Percentiles rank a stretch among this genome's conserved stretches.
phyloP scores from a whole-genome alignment of 441 rosid genomes.

The Melianthus villosus region DNA sequence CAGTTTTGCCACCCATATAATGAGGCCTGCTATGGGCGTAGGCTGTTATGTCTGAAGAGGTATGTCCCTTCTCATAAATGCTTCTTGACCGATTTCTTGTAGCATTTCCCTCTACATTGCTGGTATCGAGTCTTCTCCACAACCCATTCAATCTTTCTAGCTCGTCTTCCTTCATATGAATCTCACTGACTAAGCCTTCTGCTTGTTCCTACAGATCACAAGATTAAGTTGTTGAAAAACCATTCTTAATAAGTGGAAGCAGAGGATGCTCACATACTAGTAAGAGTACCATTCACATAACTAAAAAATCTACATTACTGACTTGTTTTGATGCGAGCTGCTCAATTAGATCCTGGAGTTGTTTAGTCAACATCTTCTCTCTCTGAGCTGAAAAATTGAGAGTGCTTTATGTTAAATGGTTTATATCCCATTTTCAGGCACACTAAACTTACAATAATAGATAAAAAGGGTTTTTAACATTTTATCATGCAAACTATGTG shows the following conservation, averaged over 20 bases:
- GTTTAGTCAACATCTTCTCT: slow-evolving; percentile 78
- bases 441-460: too few relatives aligned
- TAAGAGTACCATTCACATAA: not conserved
- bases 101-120: slow-evolving; percentile 29
- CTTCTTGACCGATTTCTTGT: slow-evolving; percentile 66
- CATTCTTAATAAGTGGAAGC: too few relatives aligned
- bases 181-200: slow-evolving; percentile 58
- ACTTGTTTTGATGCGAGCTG: slow-evolving; percentile 85
- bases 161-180: slow-evolving; percentile 54
- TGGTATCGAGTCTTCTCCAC: slow-evolving; percentile 43
- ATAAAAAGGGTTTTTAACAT: too few relatives aligned
- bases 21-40: slow-evolving; percentile 36
- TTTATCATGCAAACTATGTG: too few relatives aligned
- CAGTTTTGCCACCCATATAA: slow-evolving; percentile 31
- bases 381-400: slow-evolving; percentile 68
- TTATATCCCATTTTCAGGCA: too few relatives aligned
- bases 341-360: slow-evolving; percentile 71
- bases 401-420: too few relatives aligned
- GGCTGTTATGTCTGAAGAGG: slow-evolving; percentile 26
- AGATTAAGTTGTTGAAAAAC: too few relatives aligned
- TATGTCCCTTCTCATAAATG: slow-evolving; percentile 34
- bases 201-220: slow-evolving; percentile 54
- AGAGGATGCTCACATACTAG: too few relatives aligned
- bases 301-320: slow-evolving; percentile 1
- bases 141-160: slow-evolving; percentile 53